Evolutionary conservation across 2,329 filamentous ascomycete genomes (phyloP).

Genomic region (Aspergillus sp.): DNA sequence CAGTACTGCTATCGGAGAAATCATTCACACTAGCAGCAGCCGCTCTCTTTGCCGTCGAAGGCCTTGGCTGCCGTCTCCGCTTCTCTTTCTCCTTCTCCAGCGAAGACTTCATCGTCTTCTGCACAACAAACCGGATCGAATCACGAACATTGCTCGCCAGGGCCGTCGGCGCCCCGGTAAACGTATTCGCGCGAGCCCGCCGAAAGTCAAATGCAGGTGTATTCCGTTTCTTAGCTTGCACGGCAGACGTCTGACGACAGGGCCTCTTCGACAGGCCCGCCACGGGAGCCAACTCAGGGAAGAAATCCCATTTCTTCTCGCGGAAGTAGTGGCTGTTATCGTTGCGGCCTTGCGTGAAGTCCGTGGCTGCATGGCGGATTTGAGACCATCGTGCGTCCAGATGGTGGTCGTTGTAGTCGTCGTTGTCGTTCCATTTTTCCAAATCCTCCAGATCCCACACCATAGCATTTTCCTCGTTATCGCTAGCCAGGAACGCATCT

Average conservation of each 20-base stretch:
- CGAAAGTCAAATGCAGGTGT: constrained; percentile 12
- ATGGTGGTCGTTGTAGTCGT: not conserved
- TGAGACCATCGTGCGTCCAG: constrained; percentile 6
- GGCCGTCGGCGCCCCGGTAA: not conserved
- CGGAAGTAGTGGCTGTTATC: constrained; percentile 32
- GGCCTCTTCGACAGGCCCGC: constrained; percentile 12
- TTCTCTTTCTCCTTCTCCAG: constrained; percentile 7
- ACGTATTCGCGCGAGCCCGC: constrained; percentile 17
- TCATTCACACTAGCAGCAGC: not conserved
- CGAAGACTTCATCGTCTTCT: constrained; percentile 21
- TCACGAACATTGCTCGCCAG: constrained; percentile 13
- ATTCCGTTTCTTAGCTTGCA: not conserved
- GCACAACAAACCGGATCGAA: constrained; percentile 30
- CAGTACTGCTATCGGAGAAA: not conserved
- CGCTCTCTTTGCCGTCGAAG: constrained; percentile 9
- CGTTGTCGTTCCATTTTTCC: not conserved
- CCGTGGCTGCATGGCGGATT: not conserved
- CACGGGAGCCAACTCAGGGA: constrained; percentile 31
- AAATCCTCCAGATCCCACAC: not conserved
- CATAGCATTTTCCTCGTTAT: not conserved
- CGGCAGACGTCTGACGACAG: not conserved
- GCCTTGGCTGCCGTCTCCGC: constrained; percentile 6
- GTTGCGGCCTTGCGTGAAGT: constrained; percentile 7
- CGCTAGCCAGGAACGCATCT: not conserved
- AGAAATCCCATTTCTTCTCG: constrained; percentile 38